Base-by-base conservation (phyloP, 2,329 filamentous ascomycete species). In the Exophiala sideris region DNA sequence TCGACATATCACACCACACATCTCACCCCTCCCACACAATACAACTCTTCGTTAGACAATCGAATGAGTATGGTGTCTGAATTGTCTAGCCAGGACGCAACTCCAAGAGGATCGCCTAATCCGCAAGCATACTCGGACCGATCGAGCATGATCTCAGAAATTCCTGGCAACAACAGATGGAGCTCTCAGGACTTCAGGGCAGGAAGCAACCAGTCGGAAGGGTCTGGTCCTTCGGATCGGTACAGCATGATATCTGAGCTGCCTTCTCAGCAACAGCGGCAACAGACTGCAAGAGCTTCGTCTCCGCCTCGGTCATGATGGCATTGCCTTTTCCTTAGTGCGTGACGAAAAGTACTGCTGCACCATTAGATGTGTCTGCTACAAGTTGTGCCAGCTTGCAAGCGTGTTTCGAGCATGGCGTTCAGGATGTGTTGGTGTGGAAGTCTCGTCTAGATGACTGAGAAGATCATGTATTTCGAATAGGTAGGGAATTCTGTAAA, bases 31-130 rank as follows among this genome's bases (percentile, higher is more conserved):
- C 51, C 50, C 3, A 24, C 14, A 2, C 47, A 41, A 3, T 39
- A 52, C 16, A 41, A 48, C 14, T 34, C 44, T 10, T 44, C 39
- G 9, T 4, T 44, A 6, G 48, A 54, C 36, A 46, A 36, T 24
- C 49, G 58, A 12, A 52, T 56, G 52, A 58, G 52, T 41, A 56
- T 54, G 53, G 48, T 58, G 45, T 58, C 58, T 14, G 58, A 61
- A 40, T 39, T 58, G 52, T 56, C 58, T 4, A 56, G 52, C 6
- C 48, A 46, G 32, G 46, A 58, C 9, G 48, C 35, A 7, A 58
- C 56, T 7, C 39, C 48, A 14, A 55, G 33, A 16, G 47, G 47
- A n/a, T 58, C 55, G 12, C 55, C 52, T 7, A 58, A 56, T 40
- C 47, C 39, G 24, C 58, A 50, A 10, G 29, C 50, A 10, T 40